These are phyloP conservation scores for Filosporella fistucella DNA, from an alignment of 495 filamentous ascomycete genomes.

Conservation along the genomic window DNA sequence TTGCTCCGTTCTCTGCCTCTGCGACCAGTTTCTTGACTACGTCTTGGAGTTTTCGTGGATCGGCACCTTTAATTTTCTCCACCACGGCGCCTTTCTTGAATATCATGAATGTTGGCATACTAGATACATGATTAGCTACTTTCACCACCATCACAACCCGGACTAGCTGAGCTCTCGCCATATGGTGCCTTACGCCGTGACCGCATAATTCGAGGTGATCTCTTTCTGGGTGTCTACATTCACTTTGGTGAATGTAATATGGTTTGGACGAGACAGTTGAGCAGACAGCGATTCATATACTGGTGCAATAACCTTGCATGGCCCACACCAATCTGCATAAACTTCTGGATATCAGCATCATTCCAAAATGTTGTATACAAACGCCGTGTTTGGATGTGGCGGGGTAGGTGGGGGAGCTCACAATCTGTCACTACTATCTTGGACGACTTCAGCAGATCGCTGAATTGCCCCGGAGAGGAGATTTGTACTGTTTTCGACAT, in stretches of 20 bases:
- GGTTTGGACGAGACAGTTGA: slow-evolving; percentile 65
- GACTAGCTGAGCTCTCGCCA: background rate
- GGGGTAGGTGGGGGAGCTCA: slow-evolving; percentile 43
- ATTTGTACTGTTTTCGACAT: slow-evolving; percentile 70
- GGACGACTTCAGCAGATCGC: slow-evolving; percentile 57
- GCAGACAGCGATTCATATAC: slow-evolving; percentile 73
- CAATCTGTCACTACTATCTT: slow-evolving; percentile 81
- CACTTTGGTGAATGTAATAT: slow-evolving; percentile 82
- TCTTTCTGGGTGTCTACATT: slow-evolving; percentile 74
- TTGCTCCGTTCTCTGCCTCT: slow-evolving; percentile 54
- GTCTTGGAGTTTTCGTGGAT: slow-evolving; percentile 61
- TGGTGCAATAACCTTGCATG: slow-evolving; percentile 82
- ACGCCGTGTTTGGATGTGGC: too few species aligned
- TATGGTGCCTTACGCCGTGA: slow-evolving; percentile 57
- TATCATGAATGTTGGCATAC: slow-evolving; percentile 83
- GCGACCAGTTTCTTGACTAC: slow-evolving; percentile 67
- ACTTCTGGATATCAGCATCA: too few species aligned
- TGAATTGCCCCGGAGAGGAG: slow-evolving; percentile 66
- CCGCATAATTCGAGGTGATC: slow-evolving; percentile 62
- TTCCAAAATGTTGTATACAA: too few species aligned
- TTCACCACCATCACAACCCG: background rate
- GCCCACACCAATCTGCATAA: slow-evolving; percentile 81
- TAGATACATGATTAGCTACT: slow-evolving; percentile 22
- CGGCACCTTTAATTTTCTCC: slow-evolving; percentile 68
- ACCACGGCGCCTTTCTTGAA: slow-evolving; percentile 69